These are phyloP conservation scores for Acanthamoeba royreba DNA, from an alignment of 208 protist species.

Conservation along the genomic window DNA sequence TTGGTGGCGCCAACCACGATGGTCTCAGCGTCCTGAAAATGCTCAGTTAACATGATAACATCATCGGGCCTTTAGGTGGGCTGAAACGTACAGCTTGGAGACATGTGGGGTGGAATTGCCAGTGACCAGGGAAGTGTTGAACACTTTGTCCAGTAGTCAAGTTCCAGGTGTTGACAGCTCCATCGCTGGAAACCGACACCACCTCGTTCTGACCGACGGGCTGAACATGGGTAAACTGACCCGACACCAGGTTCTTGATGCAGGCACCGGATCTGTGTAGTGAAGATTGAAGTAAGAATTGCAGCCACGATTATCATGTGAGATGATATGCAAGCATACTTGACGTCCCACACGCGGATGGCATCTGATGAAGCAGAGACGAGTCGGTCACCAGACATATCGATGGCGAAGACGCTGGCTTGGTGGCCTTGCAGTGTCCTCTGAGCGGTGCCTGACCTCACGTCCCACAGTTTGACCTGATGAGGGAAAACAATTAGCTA, in stretches of 20 bases:
- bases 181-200: not conserved
- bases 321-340: not conserved
- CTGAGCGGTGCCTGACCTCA: not conserved
- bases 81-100: not conserved
- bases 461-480: conserved; percentile 38
- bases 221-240: not conserved
- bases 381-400: not conserved
- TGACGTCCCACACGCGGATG: conserved; percentile 29
- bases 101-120: not conserved
- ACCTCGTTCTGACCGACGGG: not conserved
- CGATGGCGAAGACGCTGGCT: not conserved
- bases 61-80: too few relatives aligned
- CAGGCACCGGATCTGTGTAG: not conserved
- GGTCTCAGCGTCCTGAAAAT: not conserved
- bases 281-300: not conserved
- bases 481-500: not conserved
- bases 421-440: not conserved
- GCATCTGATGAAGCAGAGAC: not conserved
- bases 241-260: not conserved
- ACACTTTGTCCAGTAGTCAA: not conserved
- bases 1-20: not conserved
- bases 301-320: not conserved
- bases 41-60: too few relatives aligned
- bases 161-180: not conserved
- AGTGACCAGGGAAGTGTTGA: not conserved